A percentile compares a stretch with the other conserved stretches of the same genome.
These are phyloP conservation scores for Neurospora tetrasperma DNA, from an alignment of 495 filamentous ascomycete species.

Conservation along the genomic window DNA sequence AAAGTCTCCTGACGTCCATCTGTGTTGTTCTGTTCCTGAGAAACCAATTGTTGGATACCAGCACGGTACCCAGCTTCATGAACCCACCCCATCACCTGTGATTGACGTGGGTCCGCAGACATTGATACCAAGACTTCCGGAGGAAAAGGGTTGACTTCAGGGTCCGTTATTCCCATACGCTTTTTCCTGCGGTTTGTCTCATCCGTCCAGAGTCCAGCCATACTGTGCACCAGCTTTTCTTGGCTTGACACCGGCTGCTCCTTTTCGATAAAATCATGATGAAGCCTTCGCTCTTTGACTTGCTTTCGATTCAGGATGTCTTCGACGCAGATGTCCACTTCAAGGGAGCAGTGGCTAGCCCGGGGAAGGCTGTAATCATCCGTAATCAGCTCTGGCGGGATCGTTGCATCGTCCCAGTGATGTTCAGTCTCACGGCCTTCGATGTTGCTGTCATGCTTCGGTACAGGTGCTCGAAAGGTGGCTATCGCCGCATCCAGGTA, in stretches of 20 bases:
- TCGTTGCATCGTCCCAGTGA: slow-evolving; percentile 69
- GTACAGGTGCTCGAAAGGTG: slow-evolving; percentile 67
- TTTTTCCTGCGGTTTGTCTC: slow-evolving; percentile 71
- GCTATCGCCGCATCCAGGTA: slow-evolving; percentile 56
- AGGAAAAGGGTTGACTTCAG: slow-evolving; percentile 63
- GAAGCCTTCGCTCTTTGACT: slow-evolving; percentile 62
- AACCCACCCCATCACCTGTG: slow-evolving; percentile 66
- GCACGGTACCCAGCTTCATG: slow-evolving; percentile 77
- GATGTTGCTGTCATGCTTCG: slow-evolving; percentile 47
- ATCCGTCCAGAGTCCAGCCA: slow-evolving; percentile 89
- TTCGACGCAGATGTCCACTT: slow-evolving; percentile 79
- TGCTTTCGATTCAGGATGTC: slow-evolving; percentile 76
- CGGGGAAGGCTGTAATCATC: slow-evolving; percentile 55
- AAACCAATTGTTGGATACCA: slow-evolving; percentile 48
- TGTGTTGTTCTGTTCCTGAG: slow-evolving; percentile 48
- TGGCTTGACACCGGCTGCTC: slow-evolving; percentile 52
- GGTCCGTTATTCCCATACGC: slow-evolving; percentile 49
- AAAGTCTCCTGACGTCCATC: slow-evolving; percentile 44
- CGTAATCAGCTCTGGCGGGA: slow-evolving; percentile 37
- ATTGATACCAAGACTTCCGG: slow-evolving; percentile 73
- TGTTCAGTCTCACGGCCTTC: slow-evolving; percentile 36
- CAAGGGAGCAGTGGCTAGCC: slow-evolving; percentile 77
- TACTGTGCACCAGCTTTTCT: slow-evolving; percentile 76
- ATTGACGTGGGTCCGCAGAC: slow-evolving; percentile 68
- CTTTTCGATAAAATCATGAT: slow-evolving; percentile 80